phyloP scores from a whole-genome alignment of 1,139 yeast species.

The Casaregolazyma lundiana region DNA sequence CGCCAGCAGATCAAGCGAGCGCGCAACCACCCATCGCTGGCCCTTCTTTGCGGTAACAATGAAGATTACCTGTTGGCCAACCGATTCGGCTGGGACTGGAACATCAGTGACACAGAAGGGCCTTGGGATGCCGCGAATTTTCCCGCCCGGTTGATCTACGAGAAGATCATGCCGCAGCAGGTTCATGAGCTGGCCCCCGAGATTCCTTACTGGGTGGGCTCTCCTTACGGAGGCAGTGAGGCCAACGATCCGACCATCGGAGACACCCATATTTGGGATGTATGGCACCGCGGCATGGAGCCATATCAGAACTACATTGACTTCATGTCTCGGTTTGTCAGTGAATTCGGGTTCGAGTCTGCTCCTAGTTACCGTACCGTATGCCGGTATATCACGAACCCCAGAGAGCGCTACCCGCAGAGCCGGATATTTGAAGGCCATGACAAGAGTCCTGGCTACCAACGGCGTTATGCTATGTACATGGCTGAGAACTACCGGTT shows the following conservation, averaged over 20 bases:
- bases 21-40: constrained; percentile 12
- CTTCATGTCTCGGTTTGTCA: constrained; percentile 41
- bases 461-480: constrained; percentile 38
- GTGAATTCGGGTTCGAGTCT: constrained; percentile 47
- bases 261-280: constrained; percentile 48
- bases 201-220: constrained; percentile 40
- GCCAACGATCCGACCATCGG: constrained; percentile 39
- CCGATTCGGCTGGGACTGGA: constrained; percentile 12
- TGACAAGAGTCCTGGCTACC: constrained; percentile 39
- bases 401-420: constrained; percentile 38
- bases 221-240: constrained; percentile 40
- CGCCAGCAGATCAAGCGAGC: constrained; percentile 35
- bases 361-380: constrained; percentile 35
- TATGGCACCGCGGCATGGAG: constrained; percentile 46
- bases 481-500: constrained; percentile 37
- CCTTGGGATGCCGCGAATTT: no score
- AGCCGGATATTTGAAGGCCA: constrained; percentile 38
- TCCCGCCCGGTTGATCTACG: constrained; percentile 33
- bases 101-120: constrained; percentile 17
- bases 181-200: constrained; percentile 26
- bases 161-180: constrained; percentile 34
- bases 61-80: constrained; percentile 22
- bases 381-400: constrained; percentile 33
- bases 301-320: constrained; percentile 42
- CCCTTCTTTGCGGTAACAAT: constrained; percentile 20